These are phyloP conservation scores for Boletus huronensis DNA, from an alignment of 768 basidiomycete genomes.

Conservation along the genomic window DNA sequence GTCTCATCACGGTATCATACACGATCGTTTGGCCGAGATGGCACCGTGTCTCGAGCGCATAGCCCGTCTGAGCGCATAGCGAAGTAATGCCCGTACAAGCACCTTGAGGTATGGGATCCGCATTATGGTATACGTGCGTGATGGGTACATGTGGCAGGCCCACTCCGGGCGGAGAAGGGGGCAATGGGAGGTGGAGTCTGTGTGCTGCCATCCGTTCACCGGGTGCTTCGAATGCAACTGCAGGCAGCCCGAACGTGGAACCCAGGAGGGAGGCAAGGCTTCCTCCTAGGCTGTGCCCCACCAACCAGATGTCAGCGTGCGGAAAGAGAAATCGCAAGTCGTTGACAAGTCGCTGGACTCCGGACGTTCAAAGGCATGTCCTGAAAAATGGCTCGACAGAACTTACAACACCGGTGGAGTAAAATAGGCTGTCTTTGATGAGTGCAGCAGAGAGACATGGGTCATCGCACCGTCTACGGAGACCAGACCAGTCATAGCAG, in stretches of 20 bases:
- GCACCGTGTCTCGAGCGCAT: constrained; percentile 58
- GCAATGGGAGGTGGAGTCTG: constrained; percentile 61
- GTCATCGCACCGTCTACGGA: constrained; percentile 70
- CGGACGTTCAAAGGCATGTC: constrained; percentile 7
- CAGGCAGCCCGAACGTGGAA: constrained; percentile 61
- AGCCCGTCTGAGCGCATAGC: constrained; percentile 61
- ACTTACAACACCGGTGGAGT: constrained; percentile 80
- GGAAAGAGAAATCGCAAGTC: constrained; percentile 59
- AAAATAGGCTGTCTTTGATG: constrained; percentile 88
- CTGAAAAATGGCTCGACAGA: neutral
- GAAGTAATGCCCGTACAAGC: constrained; percentile 49
- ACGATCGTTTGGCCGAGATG: constrained; percentile 62
- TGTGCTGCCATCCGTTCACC: constrained; percentile 60
- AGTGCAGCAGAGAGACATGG: constrained; percentile 82
- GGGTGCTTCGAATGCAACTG: constrained; percentile 62
- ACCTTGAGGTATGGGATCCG: constrained; percentile 67
- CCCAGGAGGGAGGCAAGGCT: constrained; percentile 61
- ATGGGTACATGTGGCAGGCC: constrained; percentile 25
- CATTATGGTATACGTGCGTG: constrained; percentile 62
- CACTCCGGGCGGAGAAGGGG: constrained; percentile 23
- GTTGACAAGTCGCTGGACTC: constrained; percentile 48
- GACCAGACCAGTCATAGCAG: constrained; percentile 56
- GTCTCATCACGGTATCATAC: constrained; percentile 63
- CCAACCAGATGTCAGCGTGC: constrained; percentile 56
- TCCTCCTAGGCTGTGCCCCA: constrained; percentile 62